Base-by-base conservation (phyloP, 1,284 basidiomycete genomes). In the Thelephora terrestris region DNA sequence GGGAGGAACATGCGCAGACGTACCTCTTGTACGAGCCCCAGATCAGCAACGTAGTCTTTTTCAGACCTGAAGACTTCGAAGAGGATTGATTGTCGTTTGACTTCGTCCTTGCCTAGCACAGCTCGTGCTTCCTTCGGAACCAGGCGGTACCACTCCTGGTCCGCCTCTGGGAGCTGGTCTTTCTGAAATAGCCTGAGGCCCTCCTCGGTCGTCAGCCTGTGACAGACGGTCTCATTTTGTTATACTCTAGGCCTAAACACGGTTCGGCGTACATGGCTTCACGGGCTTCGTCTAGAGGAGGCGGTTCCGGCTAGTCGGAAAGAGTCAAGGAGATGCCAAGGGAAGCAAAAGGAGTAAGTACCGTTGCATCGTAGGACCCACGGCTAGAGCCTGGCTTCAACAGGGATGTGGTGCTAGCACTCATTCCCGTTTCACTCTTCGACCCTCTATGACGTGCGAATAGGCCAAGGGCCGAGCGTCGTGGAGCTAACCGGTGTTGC, bases 41-140 rank as follows among this genome's bases (percentile, higher is more conserved):
- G 63, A 64, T 91, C 89, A 29, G 70, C 57, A 9, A 91, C 85
- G 62, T 91, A 91, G 53, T 87, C 83, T 54, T 77, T 73, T 65
- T 92, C 89, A 1, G 83, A 78, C 64, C 86, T 86, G 65, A 91
- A 80, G 42, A 90, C 63, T 59, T 91, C 89, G 59, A 91, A 92
- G 29, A 91, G 71, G 6, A 85, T 75, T 12, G 82, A 88, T 61
- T 92, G 89, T 42, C 89, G 72, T 51, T 83, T 76, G 12, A 89
- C 81, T 61, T 91, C 89, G 47, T 75, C 63, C 58, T 79, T 77
- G 18, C 78, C 80, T 1, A 91, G 65, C 0, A 78, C 79, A 35
- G 82, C 76, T n/a, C 73, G 70, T 0, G 86, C 79, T 55, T 76
- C 76, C 17, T 65, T 53, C 6, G 87, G 83, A 1, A 91, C 84